Conservation (phyloP, 1,139 yeast species). For the Geotrichum citri-aurantii region DNA sequence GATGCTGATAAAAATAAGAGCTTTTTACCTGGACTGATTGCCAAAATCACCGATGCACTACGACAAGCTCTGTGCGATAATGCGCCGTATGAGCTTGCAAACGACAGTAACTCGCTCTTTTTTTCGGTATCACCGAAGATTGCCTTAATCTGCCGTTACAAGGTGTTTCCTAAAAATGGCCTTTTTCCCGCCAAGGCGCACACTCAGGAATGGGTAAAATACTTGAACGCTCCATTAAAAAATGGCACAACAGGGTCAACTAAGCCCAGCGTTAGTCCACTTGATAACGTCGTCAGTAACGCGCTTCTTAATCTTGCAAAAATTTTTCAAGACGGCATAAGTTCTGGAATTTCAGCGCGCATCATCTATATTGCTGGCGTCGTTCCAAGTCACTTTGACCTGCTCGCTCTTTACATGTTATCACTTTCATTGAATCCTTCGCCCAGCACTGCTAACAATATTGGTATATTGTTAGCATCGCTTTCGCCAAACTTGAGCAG, state of each 20-base stretch:
- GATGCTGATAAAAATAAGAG: neutral
- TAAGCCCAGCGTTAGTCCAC: slow-evolving; percentile 3
- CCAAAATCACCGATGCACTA: slow-evolving; percentile 10
- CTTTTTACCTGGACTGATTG: slow-evolving; percentile 12
- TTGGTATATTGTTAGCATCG: slow-evolving; percentile 34
- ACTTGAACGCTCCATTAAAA: neutral
- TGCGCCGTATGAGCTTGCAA: neutral
- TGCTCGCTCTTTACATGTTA: slow-evolving; percentile 31
- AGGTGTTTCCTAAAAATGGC: slow-evolving; percentile 13
- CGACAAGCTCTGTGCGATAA: neutral
- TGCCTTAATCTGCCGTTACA: slow-evolving; percentile 12
- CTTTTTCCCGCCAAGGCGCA: slow-evolving; percentile 10
- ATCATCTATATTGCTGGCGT: slow-evolving; percentile 30
- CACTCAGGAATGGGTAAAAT: slow-evolving; percentile 15
- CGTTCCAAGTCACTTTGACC: slow-evolving; percentile 31
- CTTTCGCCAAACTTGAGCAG: slow-evolving; percentile 11
- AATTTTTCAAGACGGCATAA: slow-evolving; percentile 35
- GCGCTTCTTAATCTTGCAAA: slow-evolving; percentile 35
- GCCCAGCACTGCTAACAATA: slow-evolving; percentile 35
- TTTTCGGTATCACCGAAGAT: slow-evolving; percentile 9
- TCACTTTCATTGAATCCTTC: slow-evolving; percentile 33
- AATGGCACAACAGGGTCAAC: neutral
- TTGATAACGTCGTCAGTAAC: slow-evolving; percentile 26
- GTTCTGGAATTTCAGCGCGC: slow-evolving; percentile 29
- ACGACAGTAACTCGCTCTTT: neutral